Conservation (phyloP, 495 filamentous ascomycete species). For the Aspergillus asperescens region DNA sequence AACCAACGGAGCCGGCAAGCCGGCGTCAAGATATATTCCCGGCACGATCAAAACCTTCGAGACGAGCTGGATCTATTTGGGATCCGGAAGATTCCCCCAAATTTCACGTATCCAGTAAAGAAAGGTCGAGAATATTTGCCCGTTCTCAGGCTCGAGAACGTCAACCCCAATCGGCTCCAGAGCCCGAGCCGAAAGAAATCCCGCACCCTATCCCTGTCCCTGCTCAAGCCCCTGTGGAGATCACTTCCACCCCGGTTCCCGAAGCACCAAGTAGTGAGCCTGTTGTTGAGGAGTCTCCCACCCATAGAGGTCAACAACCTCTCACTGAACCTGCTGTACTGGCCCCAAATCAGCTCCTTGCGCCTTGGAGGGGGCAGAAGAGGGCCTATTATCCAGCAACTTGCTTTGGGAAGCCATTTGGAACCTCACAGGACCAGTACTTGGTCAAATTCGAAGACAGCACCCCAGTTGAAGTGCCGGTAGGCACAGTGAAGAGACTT, state of each 20-base stretch:
- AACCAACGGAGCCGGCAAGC: conserved; percentile 10
- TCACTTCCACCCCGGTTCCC: conserved; percentile 12
- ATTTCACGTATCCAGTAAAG: conserved; percentile 23
- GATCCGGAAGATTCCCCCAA: conserved; percentile 36
- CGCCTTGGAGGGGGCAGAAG: conserved; percentile 46
- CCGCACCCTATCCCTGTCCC: conserved; percentile 10
- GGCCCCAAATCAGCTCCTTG: conserved; percentile 46
- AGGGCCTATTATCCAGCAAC: conserved; percentile 48
- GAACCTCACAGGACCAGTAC: conserved; percentile 35
- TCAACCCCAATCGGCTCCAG: conserved; percentile 8
- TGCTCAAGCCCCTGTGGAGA: conserved; percentile 7
- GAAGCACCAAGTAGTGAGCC: conserved; percentile 9
- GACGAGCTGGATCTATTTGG: conserved; percentile 32
- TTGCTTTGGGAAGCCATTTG: conserved; percentile 41
- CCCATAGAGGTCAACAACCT: background rate
- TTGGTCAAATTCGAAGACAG: conserved; percentile 46
- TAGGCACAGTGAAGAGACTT: conserved; percentile 41
- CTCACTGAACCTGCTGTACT: conserved; percentile 17
- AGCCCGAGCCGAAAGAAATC: background rate
- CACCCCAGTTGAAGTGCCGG: conserved; percentile 36
- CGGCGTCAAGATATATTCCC: conserved; percentile 14
- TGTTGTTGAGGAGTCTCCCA: background rate
- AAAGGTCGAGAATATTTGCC: conserved; percentile 15
- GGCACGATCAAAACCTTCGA: conserved; percentile 23
- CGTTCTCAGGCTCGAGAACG: conserved; percentile 12